Evolutionary conservation across 2,329 filamentous ascomycete genomes (phyloP), one percentile per base, ranked within the genome.

Genomic region (Cytospora piceae): DNA sequence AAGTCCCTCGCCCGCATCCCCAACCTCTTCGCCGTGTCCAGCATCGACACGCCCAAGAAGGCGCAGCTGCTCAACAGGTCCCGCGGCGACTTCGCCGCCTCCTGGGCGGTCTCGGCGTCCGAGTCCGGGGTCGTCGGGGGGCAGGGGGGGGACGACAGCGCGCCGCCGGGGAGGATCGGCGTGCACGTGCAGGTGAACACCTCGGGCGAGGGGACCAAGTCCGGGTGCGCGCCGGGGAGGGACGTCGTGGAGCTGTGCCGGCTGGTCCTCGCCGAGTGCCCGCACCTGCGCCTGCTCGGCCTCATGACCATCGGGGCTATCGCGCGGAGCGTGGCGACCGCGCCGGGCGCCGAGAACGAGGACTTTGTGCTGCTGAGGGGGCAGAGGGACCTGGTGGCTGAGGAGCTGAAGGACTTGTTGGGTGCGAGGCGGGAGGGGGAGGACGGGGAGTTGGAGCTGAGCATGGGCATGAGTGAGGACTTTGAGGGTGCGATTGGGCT

Each of bases 381-480:
- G 73, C 89, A 91, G 74, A 82, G 92, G 64, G 91, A 96, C 75
- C 77, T 86, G 17, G 87, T 97, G 2, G 85, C 83, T 2, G 74
- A 79, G 73, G 89, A 88, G 70, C 73, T 94, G 60, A 86, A 82
- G 0, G 71, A 87, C 51, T 31, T 63, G 55, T 54, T 65, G 49
- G 60, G 52, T 29, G 52, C 51, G 51, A 62, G 60, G 59, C 34
- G n/a, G 20, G 75, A 80, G 20, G 31, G 31, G 42, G 74, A 73
- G 0, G 63, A 80, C 58, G 75, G 80, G n/a, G 83, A 83, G 67
- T 75, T 97, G 72, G 93, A 97, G 81, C 77, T 98, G 78, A 97
- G 94, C 78, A 99, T 99, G 94, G 94, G 94, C 8, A 99, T 99
- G 95, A 97, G 93, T 75, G 88, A 92, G 73, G 95, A 99, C 77